phyloP scores from a whole-genome alignment of 306 rosid species.

The Potentilla sterilis region DNA sequence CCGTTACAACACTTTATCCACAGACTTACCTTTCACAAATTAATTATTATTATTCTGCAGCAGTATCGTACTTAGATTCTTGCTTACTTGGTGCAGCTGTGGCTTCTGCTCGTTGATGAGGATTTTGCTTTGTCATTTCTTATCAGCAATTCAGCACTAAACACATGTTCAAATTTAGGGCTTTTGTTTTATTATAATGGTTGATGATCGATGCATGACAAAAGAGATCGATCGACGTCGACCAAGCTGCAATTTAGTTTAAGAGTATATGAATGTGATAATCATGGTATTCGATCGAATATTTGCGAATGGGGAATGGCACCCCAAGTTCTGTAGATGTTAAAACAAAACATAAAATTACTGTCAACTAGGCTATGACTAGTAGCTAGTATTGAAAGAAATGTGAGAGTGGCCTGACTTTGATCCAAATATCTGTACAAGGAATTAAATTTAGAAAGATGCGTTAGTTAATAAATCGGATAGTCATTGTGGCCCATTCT shows the following conservation, averaged over 20 bases:
- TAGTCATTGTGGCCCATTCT: too few relatives aligned
- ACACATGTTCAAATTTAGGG: neutral
- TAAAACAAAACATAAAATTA: too few relatives aligned
- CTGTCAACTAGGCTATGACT: too few relatives aligned
- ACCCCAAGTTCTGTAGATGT: neutral
- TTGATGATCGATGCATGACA: neutral
- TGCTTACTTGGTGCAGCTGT: neutral
- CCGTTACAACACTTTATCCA: too few relatives aligned
- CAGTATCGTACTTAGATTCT: neutral
- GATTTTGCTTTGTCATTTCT: neutral
- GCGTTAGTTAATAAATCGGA: too few relatives aligned
- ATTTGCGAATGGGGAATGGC: neutral
- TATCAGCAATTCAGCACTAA: neutral
- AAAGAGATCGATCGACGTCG: neutral
- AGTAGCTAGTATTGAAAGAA: too few relatives aligned
- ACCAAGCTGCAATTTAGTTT: neutral
- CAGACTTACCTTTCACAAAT: neutral
- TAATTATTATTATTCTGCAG: conserved; percentile 6
- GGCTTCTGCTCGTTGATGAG: neutral
- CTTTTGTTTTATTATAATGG: neutral
- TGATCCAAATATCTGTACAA: too few relatives aligned
- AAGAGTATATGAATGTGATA: neutral
- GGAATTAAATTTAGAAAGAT: too few relatives aligned
- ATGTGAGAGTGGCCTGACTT: too few relatives aligned
- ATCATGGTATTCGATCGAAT: conserved; percentile 6